Conservation (phyloP, 1,284 basidiomycete genomes). For the Butyriboletus appendiculatus region DNA sequence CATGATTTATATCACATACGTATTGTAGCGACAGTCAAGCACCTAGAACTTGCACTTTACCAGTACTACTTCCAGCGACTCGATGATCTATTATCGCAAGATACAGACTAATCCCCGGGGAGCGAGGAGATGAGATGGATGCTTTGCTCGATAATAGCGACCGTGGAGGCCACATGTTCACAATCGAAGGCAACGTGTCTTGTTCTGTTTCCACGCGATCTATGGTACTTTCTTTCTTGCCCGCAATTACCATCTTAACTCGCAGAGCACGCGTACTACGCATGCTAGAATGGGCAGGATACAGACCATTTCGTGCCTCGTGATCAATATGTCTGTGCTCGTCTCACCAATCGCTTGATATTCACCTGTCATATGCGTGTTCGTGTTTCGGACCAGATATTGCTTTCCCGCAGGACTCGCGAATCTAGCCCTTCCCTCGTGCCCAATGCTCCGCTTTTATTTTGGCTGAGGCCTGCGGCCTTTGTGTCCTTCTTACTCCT, state of each 20-base stretch:
- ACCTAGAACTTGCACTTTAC: neutral
- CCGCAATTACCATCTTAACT: conserved; percentile 12
- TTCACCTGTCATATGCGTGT: conserved; percentile 15
- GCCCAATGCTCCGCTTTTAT: conserved; percentile 27
- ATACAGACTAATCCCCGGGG: conserved; percentile 4
- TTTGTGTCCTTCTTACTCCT: conserved; percentile 7
- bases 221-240: conserved; percentile 3
- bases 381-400: conserved; percentile 32
- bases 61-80: neutral
- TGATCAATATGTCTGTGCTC: conserved; percentile 21
- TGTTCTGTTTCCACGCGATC: conserved; percentile 12
- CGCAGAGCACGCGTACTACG: conserved; percentile 25
- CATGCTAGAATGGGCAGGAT: conserved; percentile 25
- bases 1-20: conserved; percentile 21
- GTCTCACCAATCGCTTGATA: conserved; percentile 15
- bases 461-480: conserved; percentile 11
- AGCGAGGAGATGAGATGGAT: neutral
- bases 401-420: conserved; percentile 18
- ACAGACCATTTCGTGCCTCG: conserved; percentile 18
- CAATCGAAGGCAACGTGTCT: conserved; percentile 31
- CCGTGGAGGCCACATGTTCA: conserved; percentile 16
- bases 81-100: neutral
- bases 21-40: conserved; percentile 16
- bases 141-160: conserved; percentile 2
- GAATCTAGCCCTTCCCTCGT: conserved; percentile 33